A percentile compares a stretch with the other conserved stretches of the same genome.
Evolutionary conservation across 495 filamentous ascomycete species (phyloP).

Genomic region (Diplogelasinospora grovesii): DNA sequence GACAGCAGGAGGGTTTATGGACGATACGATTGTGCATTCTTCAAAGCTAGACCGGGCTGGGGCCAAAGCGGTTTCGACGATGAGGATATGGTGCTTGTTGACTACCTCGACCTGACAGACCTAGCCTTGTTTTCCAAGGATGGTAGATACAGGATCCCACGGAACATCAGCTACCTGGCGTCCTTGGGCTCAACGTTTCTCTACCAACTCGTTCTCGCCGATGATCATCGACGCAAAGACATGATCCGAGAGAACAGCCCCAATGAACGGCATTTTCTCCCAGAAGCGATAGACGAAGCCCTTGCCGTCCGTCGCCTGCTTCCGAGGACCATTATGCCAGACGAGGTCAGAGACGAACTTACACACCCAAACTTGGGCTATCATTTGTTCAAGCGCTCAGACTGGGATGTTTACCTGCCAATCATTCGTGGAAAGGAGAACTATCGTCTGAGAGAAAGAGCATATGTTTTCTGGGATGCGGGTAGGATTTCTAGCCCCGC

Average conservation of each 20-base stretch:
- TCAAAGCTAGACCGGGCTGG: background rate
- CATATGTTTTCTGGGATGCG: background rate
- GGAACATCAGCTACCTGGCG: background rate
- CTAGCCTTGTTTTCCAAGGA: background rate
- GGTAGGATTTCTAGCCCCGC: background rate
- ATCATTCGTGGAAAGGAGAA: background rate
- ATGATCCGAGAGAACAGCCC: background rate
- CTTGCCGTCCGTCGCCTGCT: background rate
- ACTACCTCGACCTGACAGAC: background rate
- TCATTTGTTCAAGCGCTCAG: background rate
- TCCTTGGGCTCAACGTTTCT: background rate
- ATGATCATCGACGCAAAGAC: background rate
- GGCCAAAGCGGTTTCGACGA: background rate
- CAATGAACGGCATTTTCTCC: background rate
- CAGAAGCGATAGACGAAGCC: background rate
- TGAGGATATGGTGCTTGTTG: background rate
- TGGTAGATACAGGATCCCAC: background rate
- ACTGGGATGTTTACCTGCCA: background rate
- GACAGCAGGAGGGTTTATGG: background rate
- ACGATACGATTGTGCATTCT: background rate
- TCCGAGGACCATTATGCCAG: background rate
- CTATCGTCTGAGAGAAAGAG: background rate
- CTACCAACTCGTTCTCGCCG: constrained; percentile 1
- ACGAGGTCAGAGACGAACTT: background rate
- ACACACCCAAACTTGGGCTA: background rate